Conservation (phyloP, 108 stramenopile genomes). For the Pseudonitzschia multiseries region DNA sequence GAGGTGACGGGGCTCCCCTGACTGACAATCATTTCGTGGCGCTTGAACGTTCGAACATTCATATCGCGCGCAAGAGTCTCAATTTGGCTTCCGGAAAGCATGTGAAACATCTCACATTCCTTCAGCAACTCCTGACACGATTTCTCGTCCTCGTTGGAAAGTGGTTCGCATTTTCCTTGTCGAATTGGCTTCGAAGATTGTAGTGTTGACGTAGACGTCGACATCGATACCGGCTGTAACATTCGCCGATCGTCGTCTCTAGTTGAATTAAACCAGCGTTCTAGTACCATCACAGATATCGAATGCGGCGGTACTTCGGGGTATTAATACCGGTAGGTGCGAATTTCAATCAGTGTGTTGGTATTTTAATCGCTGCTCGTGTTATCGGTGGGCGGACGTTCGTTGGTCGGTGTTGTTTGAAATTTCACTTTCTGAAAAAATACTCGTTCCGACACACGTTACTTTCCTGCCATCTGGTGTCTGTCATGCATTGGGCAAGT, state of each 20-base stretch:
- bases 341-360: neutral
- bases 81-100: constrained; percentile 25
- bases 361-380: neutral
- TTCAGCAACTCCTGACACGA: constrained; percentile 32
- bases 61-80: constrained; percentile 30
- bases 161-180: neutral
- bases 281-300: neutral
- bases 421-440: neutral
- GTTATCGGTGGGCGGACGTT: neutral
- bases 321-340: neutral
- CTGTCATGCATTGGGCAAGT: neutral
- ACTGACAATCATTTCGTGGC: constrained; percentile 30
- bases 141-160: constrained; percentile 21
- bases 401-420: neutral
- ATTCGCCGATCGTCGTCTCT: neutral
- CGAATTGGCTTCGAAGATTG: neutral
- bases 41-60: constrained; percentile 24
- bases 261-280: neutral
- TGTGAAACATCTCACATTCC: constrained; percentile 52
- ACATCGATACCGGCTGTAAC: neutral
- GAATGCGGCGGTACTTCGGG: neutral
- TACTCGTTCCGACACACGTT: neutral
- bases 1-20: constrained; percentile 41
- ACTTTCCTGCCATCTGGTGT: neutral
- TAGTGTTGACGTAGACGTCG: neutral